Conservation (phyloP, 768 basidiomycete genomes). For the Trametes meyenii region DNA sequence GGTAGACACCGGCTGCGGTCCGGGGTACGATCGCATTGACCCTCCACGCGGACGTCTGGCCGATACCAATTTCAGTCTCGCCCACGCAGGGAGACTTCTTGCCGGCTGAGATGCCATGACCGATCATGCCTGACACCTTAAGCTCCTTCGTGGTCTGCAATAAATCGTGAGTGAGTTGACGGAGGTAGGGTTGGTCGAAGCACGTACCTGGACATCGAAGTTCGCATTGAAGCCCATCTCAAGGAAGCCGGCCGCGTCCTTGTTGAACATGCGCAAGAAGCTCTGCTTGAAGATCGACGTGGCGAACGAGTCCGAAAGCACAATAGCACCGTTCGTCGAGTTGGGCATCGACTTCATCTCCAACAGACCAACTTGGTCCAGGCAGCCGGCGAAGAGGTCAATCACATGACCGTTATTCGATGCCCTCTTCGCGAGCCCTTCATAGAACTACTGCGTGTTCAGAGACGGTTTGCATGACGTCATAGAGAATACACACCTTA, state of each 20-base stretch:
- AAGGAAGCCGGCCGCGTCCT: conserved; percentile 89
- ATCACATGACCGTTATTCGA: conserved; percentile 95
- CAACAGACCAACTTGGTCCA: conserved; percentile 95
- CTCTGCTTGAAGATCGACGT: conserved; percentile 99
- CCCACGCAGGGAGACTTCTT: conserved; percentile 97
- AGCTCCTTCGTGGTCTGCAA: conserved; percentile 94
- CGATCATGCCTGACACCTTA: conserved; percentile 96
- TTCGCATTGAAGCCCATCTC: conserved; percentile 99
- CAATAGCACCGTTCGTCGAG: conserved; percentile 95
- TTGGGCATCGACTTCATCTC: conserved; percentile 98
- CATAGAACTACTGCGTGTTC: conserved; percentile 77
- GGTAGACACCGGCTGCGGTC: conserved; percentile 91
- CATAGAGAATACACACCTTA: conserved; percentile 60
- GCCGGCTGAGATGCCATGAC: conserved; percentile 95
- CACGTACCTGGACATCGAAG: conserved; percentile 88
- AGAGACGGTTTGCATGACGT: background rate
- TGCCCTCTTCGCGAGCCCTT: conserved; percentile 87
- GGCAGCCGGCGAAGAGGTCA: conserved; percentile 94
- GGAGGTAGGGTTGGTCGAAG: background rate
- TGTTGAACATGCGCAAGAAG: conserved; percentile 90
- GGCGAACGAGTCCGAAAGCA: conserved; percentile 94
- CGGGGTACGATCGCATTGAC: conserved; percentile 87
- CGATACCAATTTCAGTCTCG: conserved; percentile 99
- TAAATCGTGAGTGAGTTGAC: conserved; percentile 10
- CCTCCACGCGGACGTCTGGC: conserved; percentile 98